Evolutionary conservation across 108 stramenopile species (phyloP).

Genomic region (Cyclotella cryptica): DNA sequence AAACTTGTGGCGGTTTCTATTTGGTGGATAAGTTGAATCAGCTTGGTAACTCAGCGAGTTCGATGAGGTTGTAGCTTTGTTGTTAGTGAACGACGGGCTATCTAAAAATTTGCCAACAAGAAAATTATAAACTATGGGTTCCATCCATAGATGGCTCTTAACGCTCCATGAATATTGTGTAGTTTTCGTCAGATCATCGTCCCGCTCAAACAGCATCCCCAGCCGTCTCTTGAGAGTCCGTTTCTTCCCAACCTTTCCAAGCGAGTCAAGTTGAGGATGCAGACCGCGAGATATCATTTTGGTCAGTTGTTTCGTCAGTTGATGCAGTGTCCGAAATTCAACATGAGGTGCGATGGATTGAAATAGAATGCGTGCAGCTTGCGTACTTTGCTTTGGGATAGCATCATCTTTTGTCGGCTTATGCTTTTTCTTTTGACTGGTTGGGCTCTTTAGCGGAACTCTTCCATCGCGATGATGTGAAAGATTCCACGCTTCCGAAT

Average conservation of each 20-base stretch:
- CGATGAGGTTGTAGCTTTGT: not conserved
- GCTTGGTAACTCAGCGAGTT: conserved; percentile 9
- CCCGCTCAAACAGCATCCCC: conserved; percentile 23
- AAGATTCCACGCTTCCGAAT: not conserved
- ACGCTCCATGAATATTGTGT: conserved; percentile 37
- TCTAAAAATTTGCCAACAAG: conserved; percentile 43
- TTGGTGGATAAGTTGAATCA: conserved; percentile 52
- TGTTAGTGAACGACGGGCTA: conserved; percentile 5
- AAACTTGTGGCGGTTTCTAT: conserved; percentile 40
- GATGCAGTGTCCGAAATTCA: conserved; percentile 35
- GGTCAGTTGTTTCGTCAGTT: conserved; percentile 42
- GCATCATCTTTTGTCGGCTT: not conserved
- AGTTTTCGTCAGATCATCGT: not conserved
- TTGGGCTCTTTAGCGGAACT: not conserved
- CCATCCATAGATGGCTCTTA: conserved; percentile 45
- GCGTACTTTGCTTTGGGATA: conserved; percentile 50
- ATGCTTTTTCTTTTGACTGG: not conserved
- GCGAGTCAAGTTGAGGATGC: conserved; percentile 20
- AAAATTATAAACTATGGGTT: conserved; percentile 30
- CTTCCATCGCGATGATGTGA: not conserved
- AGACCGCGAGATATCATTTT: conserved; percentile 28
- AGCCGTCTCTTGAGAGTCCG: conserved; percentile 31
- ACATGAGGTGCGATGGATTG: conserved; percentile 49
- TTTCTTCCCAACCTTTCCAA: conserved; percentile 24
- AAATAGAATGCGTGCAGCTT: conserved; percentile 41